Percentiles rank a stretch among this genome's conserved stretches.
These are phyloP conservation scores for Zhuliangozyma parablackwelliae DNA, from an alignment of 1,139 yeast genomes.

Conservation along the genomic window DNA sequence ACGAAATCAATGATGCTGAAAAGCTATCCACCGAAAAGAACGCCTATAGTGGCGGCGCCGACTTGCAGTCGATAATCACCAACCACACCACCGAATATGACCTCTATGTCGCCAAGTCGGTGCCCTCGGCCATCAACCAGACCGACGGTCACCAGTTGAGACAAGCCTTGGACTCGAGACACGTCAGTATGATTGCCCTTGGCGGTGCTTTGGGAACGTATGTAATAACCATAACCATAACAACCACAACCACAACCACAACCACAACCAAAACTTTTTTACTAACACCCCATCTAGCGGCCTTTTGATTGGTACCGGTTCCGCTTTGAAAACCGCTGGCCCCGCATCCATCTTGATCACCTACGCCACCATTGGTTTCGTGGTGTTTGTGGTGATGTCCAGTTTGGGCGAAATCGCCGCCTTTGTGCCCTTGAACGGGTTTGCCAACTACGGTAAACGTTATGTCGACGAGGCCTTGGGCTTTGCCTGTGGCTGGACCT, in stretches of 20 bases:
- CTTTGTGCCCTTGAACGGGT: constrained; percentile 66
- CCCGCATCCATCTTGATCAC: constrained; percentile 65
- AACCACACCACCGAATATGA: constrained; percentile 47
- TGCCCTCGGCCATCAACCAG: constrained; percentile 31
- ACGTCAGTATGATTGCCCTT: constrained; percentile 68
- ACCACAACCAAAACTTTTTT: constrained; percentile 21
- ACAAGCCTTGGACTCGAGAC: constrained; percentile 63
- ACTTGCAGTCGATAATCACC: constrained; percentile 10
- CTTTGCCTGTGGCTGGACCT: constrained; percentile 69
- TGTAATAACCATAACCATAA: too few relatives aligned
- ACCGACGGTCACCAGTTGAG: constrained; percentile 53
- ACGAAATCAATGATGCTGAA: too few relatives aligned
- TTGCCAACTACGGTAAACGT: constrained; percentile 65
- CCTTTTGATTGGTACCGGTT: constrained; percentile 65
- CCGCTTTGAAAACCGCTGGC: constrained; percentile 60
- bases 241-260: too few relatives aligned
- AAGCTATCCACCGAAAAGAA: too few relatives aligned
- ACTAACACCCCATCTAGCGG: constrained; percentile 43
- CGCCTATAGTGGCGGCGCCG: constrained; percentile 1
- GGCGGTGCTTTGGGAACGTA: constrained; percentile 48
- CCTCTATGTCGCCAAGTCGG: constrained; percentile 42
- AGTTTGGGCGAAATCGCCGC: constrained; percentile 77
- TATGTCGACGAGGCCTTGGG: constrained; percentile 70
- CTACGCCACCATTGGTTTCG: constrained; percentile 55
- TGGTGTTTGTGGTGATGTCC: constrained; percentile 66